These are phyloP conservation scores for Endoconidiophora polonica DNA, from an alignment of 2,329 filamentous ascomycete species.

Conservation along the genomic window DNA sequence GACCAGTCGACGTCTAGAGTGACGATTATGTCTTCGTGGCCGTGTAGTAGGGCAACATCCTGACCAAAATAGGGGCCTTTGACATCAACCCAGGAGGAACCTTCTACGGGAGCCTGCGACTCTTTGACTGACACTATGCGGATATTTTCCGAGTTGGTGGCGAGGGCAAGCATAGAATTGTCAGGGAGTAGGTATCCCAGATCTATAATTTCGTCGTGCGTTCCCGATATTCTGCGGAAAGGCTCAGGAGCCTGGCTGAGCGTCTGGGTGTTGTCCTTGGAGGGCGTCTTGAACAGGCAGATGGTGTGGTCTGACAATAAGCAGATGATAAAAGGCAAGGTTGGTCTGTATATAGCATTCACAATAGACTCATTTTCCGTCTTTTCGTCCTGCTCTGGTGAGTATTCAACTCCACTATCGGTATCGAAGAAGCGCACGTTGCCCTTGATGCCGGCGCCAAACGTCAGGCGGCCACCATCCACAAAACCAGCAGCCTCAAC, in stretches of 20 bases:
- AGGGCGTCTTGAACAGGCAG: slow-evolving; percentile 43
- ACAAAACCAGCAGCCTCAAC: slow-evolving; percentile 75
- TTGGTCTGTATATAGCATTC: slow-evolving; percentile 48
- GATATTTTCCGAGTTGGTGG: slow-evolving; percentile 89
- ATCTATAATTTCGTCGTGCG: slow-evolving; percentile 95
- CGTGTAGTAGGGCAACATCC: slow-evolving; percentile 70
- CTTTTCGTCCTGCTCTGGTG: slow-evolving; percentile 48
- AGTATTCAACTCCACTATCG: slow-evolving; percentile 61
- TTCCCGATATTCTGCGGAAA: slow-evolving; percentile 74
- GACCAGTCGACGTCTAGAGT: slow-evolving; percentile 93
- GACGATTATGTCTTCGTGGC: slow-evolving; percentile 91
- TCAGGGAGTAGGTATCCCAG: slow-evolving; percentile 71
- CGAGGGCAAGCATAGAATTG: slow-evolving; percentile 67
- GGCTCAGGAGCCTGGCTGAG: slow-evolving; percentile 26
- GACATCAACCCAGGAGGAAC: slow-evolving; percentile 15
- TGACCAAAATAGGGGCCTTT: slow-evolving; percentile 61
- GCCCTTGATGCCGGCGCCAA: slow-evolving; percentile 72
- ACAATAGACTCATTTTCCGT: slow-evolving; percentile 52
- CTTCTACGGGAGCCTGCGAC: slow-evolving; percentile 14
- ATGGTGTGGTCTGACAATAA: slow-evolving; percentile 84
- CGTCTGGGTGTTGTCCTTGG: slow-evolving; percentile 17
- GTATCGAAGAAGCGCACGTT: slow-evolving; percentile 71
- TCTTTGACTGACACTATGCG: slow-evolving; percentile 60
- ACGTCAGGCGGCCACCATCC: slow-evolving; percentile 52
- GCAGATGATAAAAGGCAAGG: slow-evolving; percentile 56